phyloP scores from a whole-genome alignment of 148 eudicot species.

The Rhododendron molle region DNA sequence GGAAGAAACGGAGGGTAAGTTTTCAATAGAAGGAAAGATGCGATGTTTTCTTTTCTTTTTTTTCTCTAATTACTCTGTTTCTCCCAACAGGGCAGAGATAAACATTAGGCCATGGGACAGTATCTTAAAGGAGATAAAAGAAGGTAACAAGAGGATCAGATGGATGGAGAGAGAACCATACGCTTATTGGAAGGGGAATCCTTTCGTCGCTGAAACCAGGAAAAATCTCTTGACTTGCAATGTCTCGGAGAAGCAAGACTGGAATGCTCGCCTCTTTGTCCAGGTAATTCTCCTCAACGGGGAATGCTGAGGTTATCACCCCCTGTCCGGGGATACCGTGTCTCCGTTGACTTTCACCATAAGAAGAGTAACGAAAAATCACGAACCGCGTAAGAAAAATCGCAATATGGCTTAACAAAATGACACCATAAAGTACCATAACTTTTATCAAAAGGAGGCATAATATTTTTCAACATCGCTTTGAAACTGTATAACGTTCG shows the following conservation, averaged over 20 bases:
- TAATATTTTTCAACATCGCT: too few species aligned
- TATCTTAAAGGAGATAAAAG: conserved; percentile 44
- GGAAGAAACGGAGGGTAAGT: neutral
- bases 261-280: conserved; percentile 27
- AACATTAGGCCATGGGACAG: conserved; percentile 65
- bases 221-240: conserved; percentile 24
- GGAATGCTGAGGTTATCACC: neutral
- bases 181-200: conserved; percentile 74
- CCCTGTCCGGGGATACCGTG: neutral
- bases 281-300: conserved; percentile 12
- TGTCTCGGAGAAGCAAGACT: conserved; percentile 18
- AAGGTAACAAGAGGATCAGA: conserved; percentile 42
- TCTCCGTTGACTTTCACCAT: neutral
- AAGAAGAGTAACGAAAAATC: neutral
- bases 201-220: conserved; percentile 20
- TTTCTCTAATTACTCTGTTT: too few species aligned
- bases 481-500: too few species aligned
- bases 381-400: too few species aligned
- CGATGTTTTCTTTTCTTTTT: neutral
- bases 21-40: neutral
- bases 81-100: conserved; percentile 47
- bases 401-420: neutral
- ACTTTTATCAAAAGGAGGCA: too few species aligned
- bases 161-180: conserved; percentile 55
- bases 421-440: too few species aligned